These are phyloP conservation scores for Coriolopsis trogii DNA, from an alignment of 1,284 basidiomycete genomes.

Conservation along the genomic window DNA sequence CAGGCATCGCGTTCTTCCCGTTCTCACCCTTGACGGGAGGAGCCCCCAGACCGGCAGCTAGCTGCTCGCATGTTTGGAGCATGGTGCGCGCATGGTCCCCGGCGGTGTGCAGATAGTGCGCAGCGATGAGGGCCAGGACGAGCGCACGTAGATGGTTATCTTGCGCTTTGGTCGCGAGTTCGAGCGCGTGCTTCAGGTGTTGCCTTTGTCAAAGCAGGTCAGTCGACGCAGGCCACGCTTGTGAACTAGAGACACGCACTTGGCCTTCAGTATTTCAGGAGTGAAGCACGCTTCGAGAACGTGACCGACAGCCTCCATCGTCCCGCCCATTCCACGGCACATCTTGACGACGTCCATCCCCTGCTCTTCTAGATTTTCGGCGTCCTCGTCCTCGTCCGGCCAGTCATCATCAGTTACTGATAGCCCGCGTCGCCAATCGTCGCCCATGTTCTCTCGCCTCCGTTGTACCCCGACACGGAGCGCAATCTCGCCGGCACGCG, in stretches of 20 bases:
- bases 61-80: constrained; percentile 63
- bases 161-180: constrained; percentile 53
- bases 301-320: constrained; percentile 56
- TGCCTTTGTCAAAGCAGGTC: constrained; percentile 43
- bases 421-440: constrained; percentile 18
- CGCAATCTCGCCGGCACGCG: constrained; percentile 61
- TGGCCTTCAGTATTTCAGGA: constrained; percentile 58
- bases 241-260: constrained; percentile 43
- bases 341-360: constrained; percentile 39
- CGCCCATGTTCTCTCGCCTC: constrained; percentile 9
- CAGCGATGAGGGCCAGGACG: constrained; percentile 63
- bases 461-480: constrained; percentile 53
- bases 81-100: constrained; percentile 66
- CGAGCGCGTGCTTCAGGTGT: constrained; percentile 61
- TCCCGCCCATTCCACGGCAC: constrained; percentile 55
- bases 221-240: constrained; percentile 4
- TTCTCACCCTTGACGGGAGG: constrained; percentile 33
- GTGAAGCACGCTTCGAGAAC: constrained; percentile 56
- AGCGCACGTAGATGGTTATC: constrained; percentile 75
- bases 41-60: constrained; percentile 72
- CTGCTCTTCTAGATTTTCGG: constrained; percentile 32
- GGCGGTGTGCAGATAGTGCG: constrained; percentile 72
- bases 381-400: constrained; percentile 19
- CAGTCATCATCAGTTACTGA: constrained; percentile 19
- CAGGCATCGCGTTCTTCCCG: constrained; percentile 21